Evolutionary conservation across 768 basidiomycete species (phyloP).

Genomic region (Tricholoma sp.): DNA sequence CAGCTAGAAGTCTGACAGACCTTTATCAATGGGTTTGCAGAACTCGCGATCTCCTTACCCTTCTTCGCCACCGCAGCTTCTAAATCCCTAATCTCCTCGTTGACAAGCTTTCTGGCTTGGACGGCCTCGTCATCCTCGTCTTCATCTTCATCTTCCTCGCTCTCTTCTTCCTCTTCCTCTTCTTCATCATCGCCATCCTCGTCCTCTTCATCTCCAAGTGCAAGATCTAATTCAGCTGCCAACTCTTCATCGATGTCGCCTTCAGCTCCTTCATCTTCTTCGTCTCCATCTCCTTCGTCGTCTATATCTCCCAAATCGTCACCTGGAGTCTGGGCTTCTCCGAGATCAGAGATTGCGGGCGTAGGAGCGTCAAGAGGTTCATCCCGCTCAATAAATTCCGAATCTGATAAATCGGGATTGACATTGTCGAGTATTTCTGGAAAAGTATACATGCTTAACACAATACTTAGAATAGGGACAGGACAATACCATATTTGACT

Average conservation of each 20-base stretch:
- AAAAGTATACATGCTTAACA: neutral
- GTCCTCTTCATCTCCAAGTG: conserved; percentile 64
- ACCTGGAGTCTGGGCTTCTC: conserved; percentile 58
- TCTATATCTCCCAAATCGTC: conserved; percentile 50
- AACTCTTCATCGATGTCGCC: conserved; percentile 87
- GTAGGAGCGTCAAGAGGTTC: conserved; percentile 65
- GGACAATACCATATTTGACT: conserved; percentile 64
- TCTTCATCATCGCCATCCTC: conserved; percentile 58
- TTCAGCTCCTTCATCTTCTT: conserved; percentile 59
- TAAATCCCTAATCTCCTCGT: conserved; percentile 85
- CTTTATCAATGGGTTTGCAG: conserved; percentile 83
- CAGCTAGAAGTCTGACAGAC: conserved; percentile 29
- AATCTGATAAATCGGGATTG: conserved; percentile 86
- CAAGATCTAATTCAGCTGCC: conserved; percentile 82
- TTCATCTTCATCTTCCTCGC: conserved; percentile 70
- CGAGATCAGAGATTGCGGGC: conserved; percentile 62
- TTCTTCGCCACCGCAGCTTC: conserved; percentile 88
- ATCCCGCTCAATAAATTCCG: conserved; percentile 76
- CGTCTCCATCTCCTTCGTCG: conserved; percentile 53
- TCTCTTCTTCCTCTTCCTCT: conserved; percentile 60
- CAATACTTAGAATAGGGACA: neutral
- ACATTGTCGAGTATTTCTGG: conserved; percentile 84
- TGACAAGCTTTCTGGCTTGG: conserved; percentile 74
- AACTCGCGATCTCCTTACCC: conserved; percentile 73
- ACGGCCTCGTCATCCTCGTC: conserved; percentile 80